Evolutionary conservation across 129 eudicot genomes (phyloP).

Genomic region (Smallanthus sonchifolius): DNA sequence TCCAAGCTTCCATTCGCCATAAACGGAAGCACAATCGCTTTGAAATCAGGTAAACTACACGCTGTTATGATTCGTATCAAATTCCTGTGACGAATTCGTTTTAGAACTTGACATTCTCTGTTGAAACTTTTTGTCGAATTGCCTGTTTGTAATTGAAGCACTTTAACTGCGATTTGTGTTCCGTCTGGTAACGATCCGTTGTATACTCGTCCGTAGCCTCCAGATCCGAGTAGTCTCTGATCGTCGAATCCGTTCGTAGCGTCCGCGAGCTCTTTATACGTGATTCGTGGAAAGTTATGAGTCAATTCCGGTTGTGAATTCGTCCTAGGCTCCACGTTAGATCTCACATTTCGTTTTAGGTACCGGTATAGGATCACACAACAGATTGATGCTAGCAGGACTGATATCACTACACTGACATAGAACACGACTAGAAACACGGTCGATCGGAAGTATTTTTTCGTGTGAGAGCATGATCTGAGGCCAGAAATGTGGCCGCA

Average conservation of each 20-base stretch:
- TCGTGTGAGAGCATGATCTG: constrained; percentile 24
- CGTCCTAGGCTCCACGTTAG: constrained; percentile 9
- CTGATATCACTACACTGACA: constrained; percentile 25
- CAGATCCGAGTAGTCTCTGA: constrained; percentile 43
- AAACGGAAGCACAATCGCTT: constrained; percentile 58
- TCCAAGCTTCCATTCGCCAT: constrained; percentile 72
- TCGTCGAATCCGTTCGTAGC: constrained; percentile 56
- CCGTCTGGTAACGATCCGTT: constrained; percentile 46
- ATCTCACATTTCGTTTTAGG: constrained; percentile 1
- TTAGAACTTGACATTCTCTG: constrained; percentile 65
- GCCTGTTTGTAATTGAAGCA: constrained; percentile 45
- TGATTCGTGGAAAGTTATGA: constrained; percentile 50
- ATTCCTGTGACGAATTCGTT: constrained; percentile 54
- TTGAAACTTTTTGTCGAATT: constrained; percentile 51
- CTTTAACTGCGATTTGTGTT: constrained; percentile 55
- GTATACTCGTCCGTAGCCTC: constrained; percentile 57
- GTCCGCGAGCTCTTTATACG: constrained; percentile 43
- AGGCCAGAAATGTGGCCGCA: constrained; percentile 45
- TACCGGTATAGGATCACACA: constrained; percentile 37
- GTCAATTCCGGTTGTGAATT: constrained; percentile 30
- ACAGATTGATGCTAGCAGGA: constrained; percentile 25
- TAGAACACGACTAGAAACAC: constrained; percentile 31
- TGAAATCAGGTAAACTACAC: constrained; percentile 61
- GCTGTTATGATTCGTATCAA: constrained; percentile 58
- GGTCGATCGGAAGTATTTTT: constrained; percentile 28